Evolutionary conservation across 441 rosid genomes (phyloP), one percentile per base, ranked within the genome.

Genomic region (Lepidium campestre): DNA sequence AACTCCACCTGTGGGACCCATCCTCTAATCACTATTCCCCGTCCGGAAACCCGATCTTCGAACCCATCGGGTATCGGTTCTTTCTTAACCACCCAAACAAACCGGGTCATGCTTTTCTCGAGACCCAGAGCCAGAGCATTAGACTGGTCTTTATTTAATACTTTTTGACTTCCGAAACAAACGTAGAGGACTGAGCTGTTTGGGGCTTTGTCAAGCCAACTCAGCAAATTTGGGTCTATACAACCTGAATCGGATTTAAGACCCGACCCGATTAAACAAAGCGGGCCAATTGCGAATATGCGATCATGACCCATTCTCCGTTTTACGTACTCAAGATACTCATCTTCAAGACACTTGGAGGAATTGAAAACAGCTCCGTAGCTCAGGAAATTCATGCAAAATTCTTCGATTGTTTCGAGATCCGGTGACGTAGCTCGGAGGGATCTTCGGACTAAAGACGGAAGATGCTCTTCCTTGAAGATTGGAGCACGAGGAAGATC

Each of bases 91-190:
- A 81, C 84, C 89, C 89, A 86, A 14, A 84, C 14, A 47, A 86
- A 86, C 8, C 77, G 77, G 45, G 53, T 71, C 75, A 46, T 61
- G 67, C 87, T 84, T 61, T 67, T 79, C 14, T 84, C 89, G 0
- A 86, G 76, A 15, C 76, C 84, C 8, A 48, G 14, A n/a, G 77
- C 85, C 19, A 86, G 13, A 14, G 83, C 86, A 42, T 72, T 71
- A 54, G 77, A 72, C 56, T 83, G 91, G 4, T 60, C 69, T 22
- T 19, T 62, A 13, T 19, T 71, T 75, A 86, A 37, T 34, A 59
- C 34, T 57, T 76, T 79, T 54, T 82, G 87, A 70, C 87, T 84
- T 50, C 91, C 91, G 35, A 84, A 86, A 62, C 87, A 77, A 6
- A 82, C 78, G 48, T 84, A 86, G 0, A 84, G 20, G 12, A 86